phyloP scores from a whole-genome alignment of 2,329 filamentous ascomycete species.

The Aureobasidium leucospermi region DNA sequence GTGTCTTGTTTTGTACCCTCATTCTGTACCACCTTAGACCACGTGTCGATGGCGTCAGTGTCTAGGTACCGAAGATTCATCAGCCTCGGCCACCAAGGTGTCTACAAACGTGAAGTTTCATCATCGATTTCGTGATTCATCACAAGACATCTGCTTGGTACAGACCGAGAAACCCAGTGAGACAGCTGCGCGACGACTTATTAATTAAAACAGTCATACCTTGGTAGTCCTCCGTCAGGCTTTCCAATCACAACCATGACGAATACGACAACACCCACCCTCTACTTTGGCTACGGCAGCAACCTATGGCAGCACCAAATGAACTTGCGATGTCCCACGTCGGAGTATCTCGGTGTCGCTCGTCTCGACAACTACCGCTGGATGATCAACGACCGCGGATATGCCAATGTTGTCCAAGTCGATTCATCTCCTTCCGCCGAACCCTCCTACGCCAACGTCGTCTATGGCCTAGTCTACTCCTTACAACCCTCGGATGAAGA shows the following conservation, averaged over 20 bases:
- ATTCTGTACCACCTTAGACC: background rate
- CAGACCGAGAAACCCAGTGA: background rate
- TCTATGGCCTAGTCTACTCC: constrained; percentile 53
- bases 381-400: constrained; percentile 61
- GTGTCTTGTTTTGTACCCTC: background rate
- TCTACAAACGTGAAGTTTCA: background rate
- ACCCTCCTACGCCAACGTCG: constrained; percentile 30
- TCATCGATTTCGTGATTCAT: background rate
- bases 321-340: constrained; percentile 50
- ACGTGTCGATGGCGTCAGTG: background rate
- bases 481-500: constrained; percentile 45
- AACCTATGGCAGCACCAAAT: constrained; percentile 64
- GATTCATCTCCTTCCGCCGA: constrained; percentile 12
- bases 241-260: background rate
- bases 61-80: background rate
- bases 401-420: constrained; percentile 55
- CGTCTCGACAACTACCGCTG: constrained; percentile 52
- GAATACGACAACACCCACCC: background rate
- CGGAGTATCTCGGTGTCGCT: constrained; percentile 50
- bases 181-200: background rate
- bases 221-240: background rate
- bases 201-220: background rate
- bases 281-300: constrained; percentile 16
- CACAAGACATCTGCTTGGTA: background rate
- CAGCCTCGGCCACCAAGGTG: background rate